Evolutionary conservation across 2,329 filamentous ascomycete genomes (phyloP).

Genomic region (Sporothrix dimorphospora): DNA sequence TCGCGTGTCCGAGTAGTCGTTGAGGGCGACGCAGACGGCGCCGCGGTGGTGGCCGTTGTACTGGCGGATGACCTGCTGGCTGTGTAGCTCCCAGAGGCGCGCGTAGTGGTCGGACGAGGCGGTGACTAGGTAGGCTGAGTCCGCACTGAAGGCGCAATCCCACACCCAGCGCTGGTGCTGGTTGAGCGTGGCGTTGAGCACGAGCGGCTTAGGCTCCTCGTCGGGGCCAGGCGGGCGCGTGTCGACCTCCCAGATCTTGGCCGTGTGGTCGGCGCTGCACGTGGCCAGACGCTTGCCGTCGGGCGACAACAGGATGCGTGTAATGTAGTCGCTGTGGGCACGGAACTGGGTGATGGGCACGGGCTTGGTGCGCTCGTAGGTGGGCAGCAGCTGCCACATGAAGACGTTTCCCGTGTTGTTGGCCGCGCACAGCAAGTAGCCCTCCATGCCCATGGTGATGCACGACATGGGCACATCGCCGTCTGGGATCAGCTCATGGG

Average conservation of each 20-base stretch:
- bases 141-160: slow-evolving; percentile 94
- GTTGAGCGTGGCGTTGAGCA: slow-evolving; percentile 82
- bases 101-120: slow-evolving; percentile 94
- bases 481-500: slow-evolving; percentile 93
- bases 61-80: slow-evolving; percentile 87
- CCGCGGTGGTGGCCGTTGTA: slow-evolving; percentile 94
- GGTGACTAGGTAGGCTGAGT: slow-evolving; percentile 90
- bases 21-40: slow-evolving; percentile 88
- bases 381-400: slow-evolving; percentile 91
- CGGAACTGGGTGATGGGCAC: slow-evolving; percentile 86
- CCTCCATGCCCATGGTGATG: slow-evolving; percentile 94
- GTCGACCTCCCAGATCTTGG: slow-evolving; percentile 95
- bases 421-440: slow-evolving; percentile 87
- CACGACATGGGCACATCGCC: slow-evolving; percentile 92
- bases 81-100: slow-evolving; percentile 83
- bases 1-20: slow-evolving; percentile 73
- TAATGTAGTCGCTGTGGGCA: slow-evolving; percentile 91
- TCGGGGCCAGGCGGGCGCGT: slow-evolving; percentile 54
- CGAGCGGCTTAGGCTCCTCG: slow-evolving; percentile 63
- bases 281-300: slow-evolving; percentile 94
- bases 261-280: slow-evolving; percentile 89
- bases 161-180: slow-evolving; percentile 96
- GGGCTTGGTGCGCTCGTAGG: slow-evolving; percentile 78
- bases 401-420: slow-evolving; percentile 97
- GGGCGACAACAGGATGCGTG: slow-evolving; percentile 85